Conservation (phyloP, 768 basidiomycete species). For the Lentinula sp. region DNA sequence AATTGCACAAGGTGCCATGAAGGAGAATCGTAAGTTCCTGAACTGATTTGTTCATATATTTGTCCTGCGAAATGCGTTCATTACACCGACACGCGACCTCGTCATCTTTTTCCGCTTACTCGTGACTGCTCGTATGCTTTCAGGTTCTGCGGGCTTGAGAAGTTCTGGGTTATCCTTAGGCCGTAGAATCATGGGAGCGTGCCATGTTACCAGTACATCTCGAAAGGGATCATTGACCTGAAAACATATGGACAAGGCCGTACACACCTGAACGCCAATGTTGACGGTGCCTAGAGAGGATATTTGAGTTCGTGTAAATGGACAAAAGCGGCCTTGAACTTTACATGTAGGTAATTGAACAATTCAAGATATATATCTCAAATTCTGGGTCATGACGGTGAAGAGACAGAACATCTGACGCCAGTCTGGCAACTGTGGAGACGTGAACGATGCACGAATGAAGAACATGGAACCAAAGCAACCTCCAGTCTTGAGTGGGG, state of each 20-base stretch:
- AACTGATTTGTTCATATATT: constrained; percentile 65
- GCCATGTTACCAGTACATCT: constrained; percentile 81
- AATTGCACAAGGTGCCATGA: constrained; percentile 75
- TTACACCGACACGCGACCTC: neutral
- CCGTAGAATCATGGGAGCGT: constrained; percentile 59
- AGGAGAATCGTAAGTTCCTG: constrained; percentile 78
- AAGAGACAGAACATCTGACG: constrained; percentile 70
- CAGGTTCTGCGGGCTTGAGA: constrained; percentile 58
- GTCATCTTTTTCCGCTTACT: neutral
- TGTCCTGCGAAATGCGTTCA: constrained; percentile 36
- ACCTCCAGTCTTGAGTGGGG: constrained; percentile 83
- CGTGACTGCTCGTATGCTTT: constrained; percentile 39
- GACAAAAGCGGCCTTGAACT: neutral
- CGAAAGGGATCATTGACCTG: neutral
- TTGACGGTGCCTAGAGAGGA: constrained; percentile 61
- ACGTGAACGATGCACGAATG: neutral
- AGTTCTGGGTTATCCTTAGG: constrained; percentile 70
- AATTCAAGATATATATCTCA: constrained; percentile 66
- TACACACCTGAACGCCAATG: constrained; percentile 60
- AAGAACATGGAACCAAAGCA: constrained; percentile 9
- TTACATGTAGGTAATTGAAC: constrained; percentile 80
- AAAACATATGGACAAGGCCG: neutral
- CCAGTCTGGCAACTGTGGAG: constrained; percentile 64
- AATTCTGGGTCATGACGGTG: constrained; percentile 65
- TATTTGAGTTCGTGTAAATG: neutral